Evolutionary conservation across 345 rosid genomes (phyloP).

Genomic region (Odontarrhena argentea): DNA sequence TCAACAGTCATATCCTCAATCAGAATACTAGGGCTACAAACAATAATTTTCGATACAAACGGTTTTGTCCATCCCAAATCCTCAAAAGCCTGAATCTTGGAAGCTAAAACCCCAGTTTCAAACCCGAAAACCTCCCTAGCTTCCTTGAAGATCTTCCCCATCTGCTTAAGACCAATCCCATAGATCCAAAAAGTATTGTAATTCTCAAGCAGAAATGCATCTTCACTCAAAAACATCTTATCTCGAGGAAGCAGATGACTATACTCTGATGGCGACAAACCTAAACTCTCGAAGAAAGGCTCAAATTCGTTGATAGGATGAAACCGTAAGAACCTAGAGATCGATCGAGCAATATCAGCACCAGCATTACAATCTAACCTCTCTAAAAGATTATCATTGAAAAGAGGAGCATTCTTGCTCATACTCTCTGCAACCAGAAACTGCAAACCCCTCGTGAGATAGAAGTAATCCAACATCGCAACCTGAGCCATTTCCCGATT

Average conservation of each 20-base stretch:
- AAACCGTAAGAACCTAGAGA: conserved; percentile 57
- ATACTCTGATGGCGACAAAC: conserved; percentile 55
- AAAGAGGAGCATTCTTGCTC: conserved; percentile 63
- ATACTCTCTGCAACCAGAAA: conserved; percentile 62
- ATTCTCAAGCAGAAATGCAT: conserved; percentile 57
- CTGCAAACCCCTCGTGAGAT: conserved; percentile 56
- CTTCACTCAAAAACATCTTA: conserved; percentile 63
- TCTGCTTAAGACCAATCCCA: conserved; percentile 54
- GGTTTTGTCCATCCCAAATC: conserved; percentile 54
- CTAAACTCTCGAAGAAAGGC: conserved; percentile 77
- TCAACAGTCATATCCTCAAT: conserved; percentile 52
- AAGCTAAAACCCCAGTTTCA: conserved; percentile 50
- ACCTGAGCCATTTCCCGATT: conserved; percentile 46
- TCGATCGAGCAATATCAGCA: conserved; percentile 40
- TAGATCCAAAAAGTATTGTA: conserved; percentile 59
- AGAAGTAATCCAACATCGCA: conserved; percentile 69
- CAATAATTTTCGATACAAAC: conserved; percentile 48
- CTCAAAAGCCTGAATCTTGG: conserved; percentile 61
- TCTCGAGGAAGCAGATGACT: conserved; percentile 51
- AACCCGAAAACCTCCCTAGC: conserved; percentile 56
- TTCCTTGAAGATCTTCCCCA: conserved; percentile 59
- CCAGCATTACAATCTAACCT: conserved; percentile 34
- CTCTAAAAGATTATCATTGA: conserved; percentile 47
- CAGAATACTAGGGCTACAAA: conserved; percentile 54
- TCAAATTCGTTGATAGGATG: conserved; percentile 82